Base-by-base conservation (phyloP, 257 asterid genomes). In the Scutellaria minor region DNA sequence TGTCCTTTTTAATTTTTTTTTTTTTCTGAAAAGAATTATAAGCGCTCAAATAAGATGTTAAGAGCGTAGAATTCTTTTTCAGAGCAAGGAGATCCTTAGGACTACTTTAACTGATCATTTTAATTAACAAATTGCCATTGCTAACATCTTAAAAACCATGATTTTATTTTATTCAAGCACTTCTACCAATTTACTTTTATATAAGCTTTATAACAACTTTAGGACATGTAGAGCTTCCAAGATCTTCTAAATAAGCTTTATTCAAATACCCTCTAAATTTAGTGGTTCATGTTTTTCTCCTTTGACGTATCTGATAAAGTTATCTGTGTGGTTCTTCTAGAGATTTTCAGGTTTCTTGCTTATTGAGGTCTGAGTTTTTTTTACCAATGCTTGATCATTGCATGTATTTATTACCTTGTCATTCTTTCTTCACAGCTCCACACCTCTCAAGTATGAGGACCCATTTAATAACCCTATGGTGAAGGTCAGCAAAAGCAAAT, bases 401-500 rank as follows among this genome's bases (percentile, higher is more conserved):
- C 53, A 47, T 53, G 13, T 66, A 2, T 56, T 80, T 66, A 62
- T 69, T 73, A 44, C 73, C 51, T 76, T 55, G 45, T 57, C 15
- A 15, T 79, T 31, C 52, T 57, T 63, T 45, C 66, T 77, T 39
- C 67, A 8, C 91, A 93, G 99, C 74, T 87, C 95, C 50, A 78
- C 84, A 8, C 96, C 97, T 71, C 98, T 95, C 60, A 92, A 87
- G 87, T 95, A 90, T 69, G 98, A 95, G 14, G 99, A 95, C 66
- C 98, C 99, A 9, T 95, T 95, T 81, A 92, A 95, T 76, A 95
- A 95, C 80, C 99, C 99, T 35, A 81, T 95, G 97, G 89, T 95
- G 51, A 95, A 92, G 80, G 86, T 92, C 65, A 85, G 96, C 82
- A 85, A 92, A 73, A 83, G 84, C 79, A 92, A 95, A 72, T 87